These are phyloP conservation scores for Kwoniella bestiolae DNA, from an alignment of 768 basidiomycete species.

Conservation along the genomic window DNA sequence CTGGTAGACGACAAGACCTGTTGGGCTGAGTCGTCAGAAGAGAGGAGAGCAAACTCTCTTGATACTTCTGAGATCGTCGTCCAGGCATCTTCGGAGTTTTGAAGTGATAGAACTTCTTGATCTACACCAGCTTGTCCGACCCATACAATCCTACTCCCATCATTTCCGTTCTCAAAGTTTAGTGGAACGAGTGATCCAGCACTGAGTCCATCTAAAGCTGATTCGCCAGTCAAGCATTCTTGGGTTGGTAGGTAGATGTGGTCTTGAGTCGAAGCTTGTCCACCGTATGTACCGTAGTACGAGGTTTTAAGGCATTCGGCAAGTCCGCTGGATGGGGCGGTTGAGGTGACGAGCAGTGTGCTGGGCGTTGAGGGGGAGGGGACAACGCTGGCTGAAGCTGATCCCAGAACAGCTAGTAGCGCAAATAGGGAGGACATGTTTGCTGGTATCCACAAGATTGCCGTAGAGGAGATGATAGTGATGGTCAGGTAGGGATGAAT, in stretches of 20 bases:
- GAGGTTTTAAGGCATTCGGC: slow-evolving; percentile 21
- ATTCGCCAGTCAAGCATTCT: slow-evolving; percentile 24
- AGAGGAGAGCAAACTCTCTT: background rate
- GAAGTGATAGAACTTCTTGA: slow-evolving; percentile 3
- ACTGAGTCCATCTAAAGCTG: slow-evolving; percentile 25
- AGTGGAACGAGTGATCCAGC: slow-evolving; percentile 33
- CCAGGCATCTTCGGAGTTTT: slow-evolving; percentile 19
- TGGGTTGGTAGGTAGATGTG: slow-evolving; percentile 34
- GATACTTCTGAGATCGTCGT: slow-evolving; percentile 8
- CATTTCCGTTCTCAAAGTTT: background rate
- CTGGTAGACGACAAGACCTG: slow-evolving; percentile 7
- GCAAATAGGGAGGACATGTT: slow-evolving; percentile 10
- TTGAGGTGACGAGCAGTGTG: slow-evolving; percentile 19
- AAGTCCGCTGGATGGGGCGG: slow-evolving; percentile 3
- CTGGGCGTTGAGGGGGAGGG: background rate
- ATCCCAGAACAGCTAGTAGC: slow-evolving; percentile 12
- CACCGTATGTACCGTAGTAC: slow-evolving; percentile 31
- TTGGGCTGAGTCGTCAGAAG: background rate
- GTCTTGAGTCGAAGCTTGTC: slow-evolving; percentile 13
- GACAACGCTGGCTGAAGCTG: background rate
- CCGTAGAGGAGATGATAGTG: background rate
- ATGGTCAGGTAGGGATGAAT: background rate
- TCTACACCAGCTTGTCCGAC: slow-evolving; percentile 58
- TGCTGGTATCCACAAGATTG: background rate
- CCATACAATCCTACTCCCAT: slow-evolving; percentile 48